These are phyloP conservation scores for Picea sitchensis DNA, from an alignment of 75 land plant genomes.

Conservation along the genomic window DNA sequence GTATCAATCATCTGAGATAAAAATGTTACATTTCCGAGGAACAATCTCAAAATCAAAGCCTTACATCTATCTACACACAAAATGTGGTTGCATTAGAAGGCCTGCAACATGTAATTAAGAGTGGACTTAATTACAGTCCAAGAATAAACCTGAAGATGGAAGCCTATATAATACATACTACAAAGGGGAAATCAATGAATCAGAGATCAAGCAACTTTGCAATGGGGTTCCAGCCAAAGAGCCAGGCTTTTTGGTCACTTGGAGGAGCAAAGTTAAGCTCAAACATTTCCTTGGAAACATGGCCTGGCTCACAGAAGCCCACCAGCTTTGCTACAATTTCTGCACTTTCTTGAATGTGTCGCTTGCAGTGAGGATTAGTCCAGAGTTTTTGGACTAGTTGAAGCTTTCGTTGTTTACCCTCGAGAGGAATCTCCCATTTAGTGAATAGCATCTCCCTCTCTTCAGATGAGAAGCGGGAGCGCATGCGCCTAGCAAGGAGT, in stretches of 20 bases:
- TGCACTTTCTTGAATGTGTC: slow-evolving; percentile 85
- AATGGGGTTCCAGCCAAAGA: slow-evolving; percentile 63
- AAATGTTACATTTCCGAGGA: slow-evolving; percentile 7
- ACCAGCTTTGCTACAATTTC: slow-evolving; percentile 91
- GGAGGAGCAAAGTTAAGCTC: slow-evolving; percentile 73
- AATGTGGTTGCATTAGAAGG: slow-evolving; percentile 1
- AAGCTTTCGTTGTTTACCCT: slow-evolving; percentile 84
- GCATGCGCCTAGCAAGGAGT: slow-evolving; percentile 79
- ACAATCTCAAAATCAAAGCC: not conserved
- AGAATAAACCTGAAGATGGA: not conserved
- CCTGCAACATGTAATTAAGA: slow-evolving; percentile 9
- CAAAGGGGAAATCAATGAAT: slow-evolving; percentile 5
- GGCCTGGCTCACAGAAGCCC: slow-evolving; percentile 67
- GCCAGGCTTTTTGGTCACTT: slow-evolving; percentile 59
- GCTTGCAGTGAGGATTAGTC: slow-evolving; percentile 75
- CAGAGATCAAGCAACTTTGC: slow-evolving; percentile 55
- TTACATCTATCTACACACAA: not conserved
- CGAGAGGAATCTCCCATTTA: slow-evolving; percentile 80
- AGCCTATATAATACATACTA: not conserved
- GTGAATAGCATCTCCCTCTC: slow-evolving; percentile 69
- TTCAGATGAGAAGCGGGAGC: slow-evolving; percentile 59
- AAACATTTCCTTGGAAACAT: slow-evolving; percentile 75
- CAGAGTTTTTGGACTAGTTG: slow-evolving; percentile 82
- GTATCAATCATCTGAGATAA: not conserved
- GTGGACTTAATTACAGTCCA: slow-evolving; percentile 8